Evolutionary conservation across 495 filamentous ascomycete genomes (phyloP), one percentile per base, ranked within the genome.

Genomic region (Penicillium arizonense): DNA sequence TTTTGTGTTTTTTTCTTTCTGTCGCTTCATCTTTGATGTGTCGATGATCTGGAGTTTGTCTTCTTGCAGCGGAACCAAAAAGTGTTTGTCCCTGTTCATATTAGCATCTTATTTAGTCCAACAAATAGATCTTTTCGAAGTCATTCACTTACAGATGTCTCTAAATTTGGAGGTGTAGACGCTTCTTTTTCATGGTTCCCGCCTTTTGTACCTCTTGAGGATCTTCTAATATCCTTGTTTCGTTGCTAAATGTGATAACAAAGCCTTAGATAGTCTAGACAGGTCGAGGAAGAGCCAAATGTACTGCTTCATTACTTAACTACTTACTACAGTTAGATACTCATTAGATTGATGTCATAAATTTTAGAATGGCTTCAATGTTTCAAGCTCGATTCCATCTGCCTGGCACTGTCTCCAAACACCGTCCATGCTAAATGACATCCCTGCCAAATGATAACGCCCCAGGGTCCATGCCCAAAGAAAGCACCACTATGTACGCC

Each of bases 41-140:
- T 67, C 59, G 63, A 74, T 62, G 72, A 73, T 72, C 53, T 64
- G 72, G 71, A 76, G 72, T 76, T 72, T 59, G 28, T 50, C 46
- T 69, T 52, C 72, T 57, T 62, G 68, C 63, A 73, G 69, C 63
- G 71, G 66, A 70, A 67, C 64, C 61, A 55, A 71, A 72, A 71
- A 72, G 64, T 66, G 56, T 53, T 48, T 62, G 47, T 59, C 59
- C 58, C 63, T 68, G 48, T 69, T 66, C 55, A 63, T 62, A 70
- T 68, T 55, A 59, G 65, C 64, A 67, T 64, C 54, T 60, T 50
- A 44, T 58, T 47, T 54, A 65, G 47, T 62, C 44, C 30, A 44
- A 53, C 52, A 62, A 65, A 67, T 67, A 64, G 54, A 62, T 47
- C 28, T 42, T 51, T 54, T 52, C 30, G 9, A 39, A 42, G 23